Evolutionary conservation across 176 grass and related monocot species (phyloP), one percentile per base, ranked within the genome.

Genomic region (Ampelocalamus luodianensis): DNA sequence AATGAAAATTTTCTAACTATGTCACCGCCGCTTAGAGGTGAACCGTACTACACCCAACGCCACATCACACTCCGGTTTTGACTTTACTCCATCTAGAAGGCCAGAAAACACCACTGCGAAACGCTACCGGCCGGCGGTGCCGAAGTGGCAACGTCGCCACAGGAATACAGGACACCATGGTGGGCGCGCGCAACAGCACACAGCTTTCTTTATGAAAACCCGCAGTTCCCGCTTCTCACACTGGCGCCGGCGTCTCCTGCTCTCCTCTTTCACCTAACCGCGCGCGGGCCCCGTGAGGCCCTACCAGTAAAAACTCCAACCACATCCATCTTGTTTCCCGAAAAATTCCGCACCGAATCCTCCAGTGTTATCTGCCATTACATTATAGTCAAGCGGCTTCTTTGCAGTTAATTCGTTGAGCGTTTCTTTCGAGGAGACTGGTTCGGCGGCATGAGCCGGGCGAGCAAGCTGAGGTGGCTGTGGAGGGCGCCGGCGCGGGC

Each of bases 401-500:
- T 16, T 18, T 27, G 9, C 15, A 13, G 77, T 14, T 46, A n/a
- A 34, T 13, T 7, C 26, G 24, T 12, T 5, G 45, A 44, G 54
- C 10, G 39, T 73, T 4, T 60, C 58, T 24, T 23, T 11, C 18
- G 17, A 4, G 42, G 77, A 24, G 22, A 10, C 22, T 3, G 50
- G 15, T 50, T 6, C 43, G 13, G 1, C 7, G 8, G 0, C 60
- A 90, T 90, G 88, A 78, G 79, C 74, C 84, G 55, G 0, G 65
- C 78, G 4, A 55, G 83, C 67, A 87, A 58, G 49, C 74, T 87
- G 66, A 62, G 89, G 79, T 74, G 89, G 89, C 79, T 87, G 67
- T n/a, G 84, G 89, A 55, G 74, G 6, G 74, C 79, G 73, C 89
- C 89, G 84, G 89, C 38, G 89, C 59, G 39, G 39, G 89, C 79